Evolutionary conservation across 2,329 filamentous ascomycete species (phyloP).

Genomic region (Claviceps monticola): DNA sequence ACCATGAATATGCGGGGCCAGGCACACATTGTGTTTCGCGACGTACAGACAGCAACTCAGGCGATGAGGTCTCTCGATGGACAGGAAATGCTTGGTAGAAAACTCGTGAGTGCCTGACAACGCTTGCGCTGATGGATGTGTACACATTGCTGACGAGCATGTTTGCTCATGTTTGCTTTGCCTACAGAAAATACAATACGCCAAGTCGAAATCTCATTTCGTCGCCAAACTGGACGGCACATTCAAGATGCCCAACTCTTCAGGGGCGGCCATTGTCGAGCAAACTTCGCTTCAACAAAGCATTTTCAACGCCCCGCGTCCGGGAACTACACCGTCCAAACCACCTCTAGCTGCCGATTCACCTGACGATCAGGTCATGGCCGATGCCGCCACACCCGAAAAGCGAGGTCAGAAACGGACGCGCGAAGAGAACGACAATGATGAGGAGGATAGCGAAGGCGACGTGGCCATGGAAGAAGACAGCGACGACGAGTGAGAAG

Average conservation of each 20-base stretch:
- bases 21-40: slow-evolving; percentile 82
- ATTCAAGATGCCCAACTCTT: slow-evolving; percentile 53
- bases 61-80: slow-evolving; percentile 83
- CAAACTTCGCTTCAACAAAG: slow-evolving; percentile 65
- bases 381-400: slow-evolving; percentile 39
- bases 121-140: not conserved
- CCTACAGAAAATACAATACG: slow-evolving; percentile 76
- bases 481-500: slow-evolving; percentile 53
- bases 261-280: slow-evolving; percentile 40
- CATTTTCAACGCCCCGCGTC: slow-evolving; percentile 58
- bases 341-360: slow-evolving; percentile 33
- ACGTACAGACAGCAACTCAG: slow-evolving; percentile 82
- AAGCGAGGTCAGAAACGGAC: slow-evolving; percentile 54
- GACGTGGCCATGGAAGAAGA: slow-evolving; percentile 58
- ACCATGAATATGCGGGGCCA: slow-evolving; percentile 90
- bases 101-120: slow-evolving; percentile 50
- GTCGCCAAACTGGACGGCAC: slow-evolving; percentile 87
- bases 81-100: slow-evolving; percentile 69
- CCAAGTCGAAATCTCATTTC: slow-evolving; percentile 75
- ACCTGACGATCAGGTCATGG: slow-evolving; percentile 32
- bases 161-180: not conserved
- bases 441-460: slow-evolving; percentile 51
- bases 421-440: slow-evolving; percentile 51
- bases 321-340: slow-evolving; percentile 37
- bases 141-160: not conserved